Evolutionary conservation across 257 asterid genomes (phyloP), one percentile per base, ranked within the genome.

Genomic region (Nicotiana undulata): DNA sequence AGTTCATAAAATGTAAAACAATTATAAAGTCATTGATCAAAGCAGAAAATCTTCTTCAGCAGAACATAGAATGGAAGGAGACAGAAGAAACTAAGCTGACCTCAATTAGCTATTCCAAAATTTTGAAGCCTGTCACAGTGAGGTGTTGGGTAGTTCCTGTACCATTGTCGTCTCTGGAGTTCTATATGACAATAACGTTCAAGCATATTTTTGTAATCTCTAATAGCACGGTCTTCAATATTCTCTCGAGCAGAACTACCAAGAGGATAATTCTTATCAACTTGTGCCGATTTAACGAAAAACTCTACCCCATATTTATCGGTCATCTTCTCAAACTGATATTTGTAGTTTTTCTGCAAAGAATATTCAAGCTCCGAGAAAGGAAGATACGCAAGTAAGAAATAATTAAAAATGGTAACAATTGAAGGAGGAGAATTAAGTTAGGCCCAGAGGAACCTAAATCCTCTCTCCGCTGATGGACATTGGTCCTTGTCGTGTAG

Each of bases 91-190:
- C 92, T 67, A 79, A 89, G 88, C 92, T 83, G 24, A 64, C 72
- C 46, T 92, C 92, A 95, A 34, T 34, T 34, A 29, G 97, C 91
- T 59, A 87, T 82, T 58, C 82, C 86, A 76, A 93, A 93, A 83
- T 89, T 90, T 75, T 91, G 91, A 65, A 95, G 97, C 89, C 84
- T 88, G 79, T 92, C 97, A 44, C 98, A 93, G 81, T 93, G 96
- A 84, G 98, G 97, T 80, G 98, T 92, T n/a, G 98, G 98, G 72
- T 92, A 85, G 82, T 92, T 87, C 86, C 97, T 87, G 84, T 85
- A 93, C 98, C 98, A 95, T 13, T 95, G 97, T 58, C 93, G 97
- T 90, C 97, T 92, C 91, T 91, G 98, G 86, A 93, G 88, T 86
- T 94, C 98, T 83, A 94, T 86, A 85, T 92, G 97, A 87, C 98